Evolutionary conservation across 2,329 filamentous ascomycete genomes (phyloP), one percentile per base, ranked within the genome.

Genomic region (Ophiocordyceps camponoti-rufipedis): DNA sequence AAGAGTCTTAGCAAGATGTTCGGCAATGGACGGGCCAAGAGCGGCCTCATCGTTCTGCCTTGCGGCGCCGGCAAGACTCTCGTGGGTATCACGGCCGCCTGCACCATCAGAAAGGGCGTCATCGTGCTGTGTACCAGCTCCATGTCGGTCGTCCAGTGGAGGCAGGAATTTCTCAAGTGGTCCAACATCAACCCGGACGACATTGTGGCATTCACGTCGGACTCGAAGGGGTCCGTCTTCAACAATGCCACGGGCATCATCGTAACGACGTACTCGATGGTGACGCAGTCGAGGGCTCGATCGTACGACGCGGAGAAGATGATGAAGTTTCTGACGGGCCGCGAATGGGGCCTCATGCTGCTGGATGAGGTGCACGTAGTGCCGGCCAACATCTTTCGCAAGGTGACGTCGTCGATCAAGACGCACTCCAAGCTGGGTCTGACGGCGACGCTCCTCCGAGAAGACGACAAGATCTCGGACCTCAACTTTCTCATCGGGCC

Each of bases 1-100:
- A 94, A 95, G 66, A 94, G 87, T 52, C 69, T 98, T 10, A 94
- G 85, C 67, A 98, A 98, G 63, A 98, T 98, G 91, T 98, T 98
- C 60, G 89, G 91, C 58, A 98, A 98, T 58, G 89, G 89, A 44
- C 82, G 91, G 63, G 91, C 91, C 13, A 91, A 94, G 67, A 95
- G 87, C 62, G 91, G 91, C 47, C 93, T 98, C 53, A 98, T 98
- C 48, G 91, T 98, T 46, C 65, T 98, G 54, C 91, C 91, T 16
- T 98, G 91, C 60, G 91, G 91, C 53, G 91, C 91, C 16, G 91
- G 91, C 48, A 98, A 98, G 68, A 98, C 91, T 1, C 67, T 98
- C 39, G 91, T 98, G 14, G 91, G 91, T n/a, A 94, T 98, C 53
- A 96, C 91, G 18, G 91, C 91, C 40, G 91, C 88, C 18, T 96